Conservation (phyloP, 2,329 filamentous ascomycete genomes). For the Microsporum ferrugineum region DNA sequence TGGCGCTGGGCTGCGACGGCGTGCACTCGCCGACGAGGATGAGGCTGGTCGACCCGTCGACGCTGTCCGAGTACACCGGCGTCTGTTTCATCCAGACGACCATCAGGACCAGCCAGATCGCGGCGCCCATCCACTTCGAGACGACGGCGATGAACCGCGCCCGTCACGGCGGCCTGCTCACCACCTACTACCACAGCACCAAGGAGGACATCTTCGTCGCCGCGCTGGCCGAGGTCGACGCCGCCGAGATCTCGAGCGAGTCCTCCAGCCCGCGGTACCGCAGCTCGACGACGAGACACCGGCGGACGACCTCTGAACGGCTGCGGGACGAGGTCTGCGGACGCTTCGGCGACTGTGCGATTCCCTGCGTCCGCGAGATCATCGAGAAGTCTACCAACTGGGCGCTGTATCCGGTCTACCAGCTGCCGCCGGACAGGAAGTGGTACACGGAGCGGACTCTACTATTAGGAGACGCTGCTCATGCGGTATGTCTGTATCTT, state of each 20-base stretch:
- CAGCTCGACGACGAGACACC: conserved; percentile 19
- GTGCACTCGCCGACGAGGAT: conserved; percentile 31
- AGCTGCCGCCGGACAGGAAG: conserved; percentile 27
- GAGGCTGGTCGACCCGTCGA: conserved; percentile 27
- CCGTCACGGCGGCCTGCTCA: conserved; percentile 29
- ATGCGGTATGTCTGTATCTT: conserved; percentile 29
- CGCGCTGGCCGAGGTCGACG: conserved; percentile 29
- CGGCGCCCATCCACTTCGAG: conserved; percentile 27
- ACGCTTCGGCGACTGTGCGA: conserved; percentile 26
- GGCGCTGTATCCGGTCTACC: conserved; percentile 37
- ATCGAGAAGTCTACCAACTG: conserved; percentile 27
- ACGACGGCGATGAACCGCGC: conserved; percentile 31
- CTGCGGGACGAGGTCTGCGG: conserved; percentile 27
- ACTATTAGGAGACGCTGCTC: conserved; percentile 38
- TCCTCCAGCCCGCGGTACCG: conserved; percentile 6
- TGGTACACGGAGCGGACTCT: conserved; percentile 34
- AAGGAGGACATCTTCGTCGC: conserved; percentile 30
- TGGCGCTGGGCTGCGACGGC: conserved; percentile 33
- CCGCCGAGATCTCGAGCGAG: conserved; percentile 20
- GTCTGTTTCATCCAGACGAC: conserved; percentile 32
- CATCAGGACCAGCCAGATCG: conserved; percentile 18
- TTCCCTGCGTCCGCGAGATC: conserved; percentile 31
- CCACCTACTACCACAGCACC: conserved; percentile 30
- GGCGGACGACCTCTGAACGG: conserved; percentile 25
- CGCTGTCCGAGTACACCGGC: conserved; percentile 31